Evolutionary conservation across 257 asterid genomes (phyloP).

Genomic region (Penstemon davidsonii): DNA sequence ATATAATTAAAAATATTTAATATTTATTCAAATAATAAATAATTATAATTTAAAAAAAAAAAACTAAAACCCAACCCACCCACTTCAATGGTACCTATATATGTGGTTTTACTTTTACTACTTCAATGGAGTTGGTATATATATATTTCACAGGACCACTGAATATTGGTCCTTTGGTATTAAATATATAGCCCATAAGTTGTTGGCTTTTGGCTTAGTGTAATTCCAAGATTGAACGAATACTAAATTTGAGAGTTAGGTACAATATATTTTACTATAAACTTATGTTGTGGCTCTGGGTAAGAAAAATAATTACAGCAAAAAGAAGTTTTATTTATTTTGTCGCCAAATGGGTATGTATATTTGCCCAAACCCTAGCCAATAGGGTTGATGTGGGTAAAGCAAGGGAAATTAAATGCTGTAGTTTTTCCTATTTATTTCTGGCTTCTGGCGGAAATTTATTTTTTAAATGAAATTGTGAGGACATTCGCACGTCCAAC

Average conservation of each 20-base stretch:
- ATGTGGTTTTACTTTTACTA: neutral
- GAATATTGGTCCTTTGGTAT: slow-evolving; percentile 17
- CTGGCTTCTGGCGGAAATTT: too few relatives aligned
- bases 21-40: too few relatives aligned
- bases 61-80: too few relatives aligned
- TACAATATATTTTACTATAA: neutral
- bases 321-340: neutral
- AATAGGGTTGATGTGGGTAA: too few relatives aligned
- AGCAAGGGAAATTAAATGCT: too few relatives aligned
- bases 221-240: neutral
- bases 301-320: neutral
- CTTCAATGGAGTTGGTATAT: slow-evolving; percentile 16
- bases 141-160: slow-evolving; percentile 5
- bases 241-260: neutral
- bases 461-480: too few relatives aligned
- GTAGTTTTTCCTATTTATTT: too few relatives aligned
- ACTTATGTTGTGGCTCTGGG: neutral
- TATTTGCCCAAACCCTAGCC: too few relatives aligned
- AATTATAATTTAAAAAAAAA: too few relatives aligned
- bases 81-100: too few relatives aligned
- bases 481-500: too few relatives aligned
- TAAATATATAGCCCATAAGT: slow-evolving; percentile 15
- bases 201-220: slow-evolving; percentile 16
- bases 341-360: neutral
- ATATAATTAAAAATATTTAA: too few relatives aligned